Conservation (phyloP, 2,329 filamentous ascomycete species). For the Coniochaeta ligniaria region DNA sequence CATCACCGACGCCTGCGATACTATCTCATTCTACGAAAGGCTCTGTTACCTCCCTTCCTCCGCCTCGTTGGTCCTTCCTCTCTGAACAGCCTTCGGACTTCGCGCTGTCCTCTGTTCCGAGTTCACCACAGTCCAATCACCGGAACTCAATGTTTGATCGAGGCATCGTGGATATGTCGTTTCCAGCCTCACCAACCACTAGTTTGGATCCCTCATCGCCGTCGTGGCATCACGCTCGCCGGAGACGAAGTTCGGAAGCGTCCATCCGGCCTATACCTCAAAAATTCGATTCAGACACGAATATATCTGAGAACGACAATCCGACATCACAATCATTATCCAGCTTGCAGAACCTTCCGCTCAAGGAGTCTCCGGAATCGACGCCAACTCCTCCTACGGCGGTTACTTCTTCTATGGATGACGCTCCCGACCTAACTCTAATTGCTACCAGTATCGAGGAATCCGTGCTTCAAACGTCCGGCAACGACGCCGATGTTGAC, state of each 20-base stretch:
- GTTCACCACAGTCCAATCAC: conserved; percentile 71
- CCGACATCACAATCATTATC: conserved; percentile 15
- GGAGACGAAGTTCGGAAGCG: conserved; percentile 46
- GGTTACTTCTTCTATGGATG: conserved; percentile 17
- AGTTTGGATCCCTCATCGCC: conserved; percentile 62
- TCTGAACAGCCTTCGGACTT: conserved; percentile 57
- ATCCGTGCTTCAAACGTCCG: conserved; percentile 22
- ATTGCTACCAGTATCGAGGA: conserved; percentile 24
- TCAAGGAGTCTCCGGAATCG: neutral
- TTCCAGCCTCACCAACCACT: conserved; percentile 77
- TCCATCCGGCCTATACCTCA: neutral
- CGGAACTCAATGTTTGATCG: conserved; percentile 75
- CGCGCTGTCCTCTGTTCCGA: conserved; percentile 65
- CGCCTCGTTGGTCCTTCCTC: conserved; percentile 58
- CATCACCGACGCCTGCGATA: conserved; percentile 30
- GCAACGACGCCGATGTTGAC: conserved; percentile 10
- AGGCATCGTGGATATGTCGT: conserved; percentile 59
- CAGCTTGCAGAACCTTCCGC: neutral
- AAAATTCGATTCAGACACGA: neutral
- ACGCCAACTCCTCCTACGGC: conserved; percentile 3
- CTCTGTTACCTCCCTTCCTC: conserved; percentile 38
- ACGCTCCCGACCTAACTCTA: conserved; percentile 18
- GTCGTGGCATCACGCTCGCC: conserved; percentile 42
- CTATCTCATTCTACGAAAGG: conserved; percentile 37
- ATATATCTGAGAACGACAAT: conserved; percentile 30